Conservation (phyloP, 306 rosid genomes). For the Lathyrus aphaca region DNA sequence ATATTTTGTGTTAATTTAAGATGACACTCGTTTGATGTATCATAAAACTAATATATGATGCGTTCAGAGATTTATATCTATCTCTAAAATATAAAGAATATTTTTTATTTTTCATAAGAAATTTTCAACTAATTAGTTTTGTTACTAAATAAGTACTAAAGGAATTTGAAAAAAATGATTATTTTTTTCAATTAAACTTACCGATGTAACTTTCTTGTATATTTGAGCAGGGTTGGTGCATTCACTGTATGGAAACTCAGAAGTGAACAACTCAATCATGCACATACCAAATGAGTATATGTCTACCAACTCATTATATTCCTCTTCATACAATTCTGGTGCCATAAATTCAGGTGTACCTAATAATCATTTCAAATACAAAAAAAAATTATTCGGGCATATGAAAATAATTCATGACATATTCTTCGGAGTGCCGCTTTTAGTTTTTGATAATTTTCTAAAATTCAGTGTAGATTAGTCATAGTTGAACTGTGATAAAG, state of each 20-base stretch:
- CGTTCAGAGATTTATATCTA: too few relatives aligned
- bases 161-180: too few relatives aligned
- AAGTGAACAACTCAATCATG: slow-evolving; percentile 82
- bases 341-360: slow-evolving; percentile 98
- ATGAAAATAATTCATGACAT: neutral
- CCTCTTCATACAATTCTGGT: slow-evolving; percentile 94
- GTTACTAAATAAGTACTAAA: too few relatives aligned
- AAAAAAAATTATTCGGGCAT: neutral
- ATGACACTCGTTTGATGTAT: too few relatives aligned
- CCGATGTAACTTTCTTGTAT: slow-evolving; percentile 90
- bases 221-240: slow-evolving; percentile 96
- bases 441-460: too few relatives aligned
- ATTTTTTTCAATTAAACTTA: slow-evolving; percentile 37
- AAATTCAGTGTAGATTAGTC: too few relatives aligned
- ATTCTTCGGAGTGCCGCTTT: too few relatives aligned
- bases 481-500: neutral
- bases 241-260: slow-evolving; percentile 79
- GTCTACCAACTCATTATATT: slow-evolving; percentile 81
- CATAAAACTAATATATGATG: too few relatives aligned
- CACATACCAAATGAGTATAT: slow-evolving; percentile 94
- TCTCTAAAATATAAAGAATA: too few relatives aligned
- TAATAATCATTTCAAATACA: slow-evolving; percentile 11
- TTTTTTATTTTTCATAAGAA: too few relatives aligned
- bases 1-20: too few relatives aligned
- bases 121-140: too few relatives aligned